Evolutionary conservation across 148 eudicot species (phyloP), one percentile per base, ranked within the genome.

Genomic region (Fagopyrum homotropicum): DNA sequence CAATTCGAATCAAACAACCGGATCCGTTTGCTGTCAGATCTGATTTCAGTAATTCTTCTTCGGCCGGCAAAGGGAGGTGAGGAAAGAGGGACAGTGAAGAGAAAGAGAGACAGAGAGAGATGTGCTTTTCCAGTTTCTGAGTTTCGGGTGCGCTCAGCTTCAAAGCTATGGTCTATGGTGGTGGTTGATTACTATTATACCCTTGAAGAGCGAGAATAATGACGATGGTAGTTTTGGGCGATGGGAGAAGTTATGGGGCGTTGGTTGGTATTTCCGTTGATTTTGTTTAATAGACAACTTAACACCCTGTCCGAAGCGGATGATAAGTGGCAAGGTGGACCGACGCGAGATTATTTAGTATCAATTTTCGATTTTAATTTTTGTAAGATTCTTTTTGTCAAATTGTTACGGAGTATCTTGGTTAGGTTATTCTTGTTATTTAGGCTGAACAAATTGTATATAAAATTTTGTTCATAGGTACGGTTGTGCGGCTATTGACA

Each of bases 11-110:
- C 44, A 63, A 63, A 35, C 47, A 14, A 66, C 46, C n/a, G 45
- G 71, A 66, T 66, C 71, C 46, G 71, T 66, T 66, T 15, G 47
- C 47, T 66, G 4, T 66, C 19, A 66, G 71, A 66, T 66, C 71
- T 66, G 71, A 66, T 66, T 66, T 6, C 47, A 14, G 9, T 8
- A 43, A 45, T 14, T 66, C 19, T 40, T 66, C 70, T 35, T 35
- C 47, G 71, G 71, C 71, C 71, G 71, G 71, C 71, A 66, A 30
- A 4, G 69, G 69, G 69, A 8, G 4, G 16, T 29, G 9, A 29
- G 9, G 16, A 61, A 10, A 66, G 70, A 64, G 70, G 5, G 46
- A 6, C 26, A 57, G 59, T 15, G 52, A 2, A 4, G 46, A 66
- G 47, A 66, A 47, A 66, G 71, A 66, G 46, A 66, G 47, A 66